Conservation (phyloP, 306 rosid species). For the Ormosia emarginata region DNA sequence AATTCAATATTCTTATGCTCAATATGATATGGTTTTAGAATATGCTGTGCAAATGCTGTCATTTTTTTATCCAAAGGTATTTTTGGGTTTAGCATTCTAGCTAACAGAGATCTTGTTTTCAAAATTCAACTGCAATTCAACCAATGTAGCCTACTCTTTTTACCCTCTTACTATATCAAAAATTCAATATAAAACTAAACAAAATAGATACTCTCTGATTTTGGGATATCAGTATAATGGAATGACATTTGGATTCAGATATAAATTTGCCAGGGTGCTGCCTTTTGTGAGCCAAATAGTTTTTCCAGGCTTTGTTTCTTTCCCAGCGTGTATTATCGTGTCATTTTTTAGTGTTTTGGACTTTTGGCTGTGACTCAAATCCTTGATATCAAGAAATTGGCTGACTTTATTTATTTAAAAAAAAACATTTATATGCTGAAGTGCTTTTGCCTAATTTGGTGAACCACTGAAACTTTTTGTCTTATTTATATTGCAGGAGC, state of each 20-base stretch:
- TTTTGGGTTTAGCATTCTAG: conserved; percentile 13
- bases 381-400: neutral
- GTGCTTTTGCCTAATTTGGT: neutral
- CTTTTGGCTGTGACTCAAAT: neutral
- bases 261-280: neutral
- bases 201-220: neutral
- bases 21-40: conserved; percentile 6
- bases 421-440: neutral
- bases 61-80: neutral
- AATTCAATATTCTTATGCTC: neutral
- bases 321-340: neutral
- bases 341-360: neutral
- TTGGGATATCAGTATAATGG: neutral
- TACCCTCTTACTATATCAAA: neutral
- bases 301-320: neutral
- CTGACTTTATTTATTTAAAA: neutral
- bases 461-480: neutral
- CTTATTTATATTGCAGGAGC: conserved; percentile 54
- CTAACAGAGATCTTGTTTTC: neutral
- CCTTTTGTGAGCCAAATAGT: neutral
- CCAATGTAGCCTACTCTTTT: neutral
- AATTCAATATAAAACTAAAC: neutral
- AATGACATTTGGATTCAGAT: neutral
- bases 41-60: neutral
- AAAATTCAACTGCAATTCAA: neutral